Base-by-base conservation (phyloP, 768 basidiomycete species). In the Tylopilus sp. region DNA sequence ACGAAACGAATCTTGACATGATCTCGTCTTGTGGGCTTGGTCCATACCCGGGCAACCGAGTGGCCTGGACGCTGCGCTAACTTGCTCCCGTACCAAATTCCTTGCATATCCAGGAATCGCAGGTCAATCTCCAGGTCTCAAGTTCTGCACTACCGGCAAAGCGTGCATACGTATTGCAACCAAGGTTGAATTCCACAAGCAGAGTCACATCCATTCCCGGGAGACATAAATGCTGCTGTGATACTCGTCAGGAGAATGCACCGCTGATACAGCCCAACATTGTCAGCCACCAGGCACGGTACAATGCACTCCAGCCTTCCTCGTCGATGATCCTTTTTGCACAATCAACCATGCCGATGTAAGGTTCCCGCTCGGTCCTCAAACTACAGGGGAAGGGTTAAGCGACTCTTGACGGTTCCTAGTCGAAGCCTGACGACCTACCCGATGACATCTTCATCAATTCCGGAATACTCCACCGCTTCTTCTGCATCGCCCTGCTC, bases 261-360 rank as follows among this genome's bases (percentile, higher is more conserved):
- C 81, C 85, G 45, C 65, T 72, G 30, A 86, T 66, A 36, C 80
- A 80, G 26, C 82, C 85, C 36, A 89, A 59, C 67, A 87, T 73
- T 5, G 87, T 89, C 45, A 91, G 64, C 91, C 90, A 92, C 89
- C 89, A 92, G 6, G 85, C 91, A 30, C 90, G 84, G 64, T 89
- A 91, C 49, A 94, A 67, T 0, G 87, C 78, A 58, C 68, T 65
- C 72, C 78, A 79, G 1, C 92, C 92, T 66, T 94, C 92, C 68
- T 94, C 91, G 30, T 86, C 78, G 13, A 87, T 64, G 30, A 92
- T 90, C 57, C 83, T 78, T 70, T 87, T 87, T 12, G 76, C 83
- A 54, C 89, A 92, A 64, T 93, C 87, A 9, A 80, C 66, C 29
- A 93, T 68, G 9, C 91, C 85, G 31, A 78, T 64, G 63, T 93